Conservation (phyloP, 1,139 yeast genomes). For the Yamadazyma trypodendri region DNA sequence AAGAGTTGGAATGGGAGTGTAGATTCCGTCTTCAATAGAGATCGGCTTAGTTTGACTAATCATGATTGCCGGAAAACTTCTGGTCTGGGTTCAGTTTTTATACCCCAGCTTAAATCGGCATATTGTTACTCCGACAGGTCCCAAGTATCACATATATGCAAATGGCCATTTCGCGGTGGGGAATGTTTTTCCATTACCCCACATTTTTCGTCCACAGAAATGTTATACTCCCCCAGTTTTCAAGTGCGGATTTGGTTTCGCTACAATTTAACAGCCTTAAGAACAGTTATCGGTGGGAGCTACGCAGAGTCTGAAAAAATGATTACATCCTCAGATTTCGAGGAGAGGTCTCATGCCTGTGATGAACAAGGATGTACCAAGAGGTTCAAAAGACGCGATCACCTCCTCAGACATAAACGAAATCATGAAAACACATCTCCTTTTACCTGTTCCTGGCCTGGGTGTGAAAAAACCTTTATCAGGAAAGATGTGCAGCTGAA, state of each 20-base stretch:
- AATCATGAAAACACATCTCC: slow-evolving; percentile 35
- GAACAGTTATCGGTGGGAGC: not conserved
- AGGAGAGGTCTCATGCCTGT: slow-evolving; percentile 11
- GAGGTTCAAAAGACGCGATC: slow-evolving; percentile 37
- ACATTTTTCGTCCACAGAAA: not conserved
- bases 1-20: slow-evolving; percentile 51
- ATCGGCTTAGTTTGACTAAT: not conserved
- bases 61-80: not conserved
- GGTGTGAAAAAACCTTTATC: slow-evolving; percentile 36
- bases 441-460: slow-evolving; percentile 23
- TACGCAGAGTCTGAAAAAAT: too few species aligned
- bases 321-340: not conserved
- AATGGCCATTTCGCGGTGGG: not conserved
- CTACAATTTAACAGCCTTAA: too few species aligned
- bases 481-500: slow-evolving; percentile 35
- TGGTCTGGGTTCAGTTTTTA: not conserved
- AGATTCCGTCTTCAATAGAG: slow-evolving; percentile 30
- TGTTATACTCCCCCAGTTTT: not conserved
- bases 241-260: too few species aligned
- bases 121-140: not conserved
- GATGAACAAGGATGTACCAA: slow-evolving; percentile 27
- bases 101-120: not conserved
- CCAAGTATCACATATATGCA: not conserved
- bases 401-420: slow-evolving; percentile 34
- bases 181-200: not conserved